Conservation (phyloP, 1,139 yeast genomes). For the Blastobotrys elegans region DNA sequence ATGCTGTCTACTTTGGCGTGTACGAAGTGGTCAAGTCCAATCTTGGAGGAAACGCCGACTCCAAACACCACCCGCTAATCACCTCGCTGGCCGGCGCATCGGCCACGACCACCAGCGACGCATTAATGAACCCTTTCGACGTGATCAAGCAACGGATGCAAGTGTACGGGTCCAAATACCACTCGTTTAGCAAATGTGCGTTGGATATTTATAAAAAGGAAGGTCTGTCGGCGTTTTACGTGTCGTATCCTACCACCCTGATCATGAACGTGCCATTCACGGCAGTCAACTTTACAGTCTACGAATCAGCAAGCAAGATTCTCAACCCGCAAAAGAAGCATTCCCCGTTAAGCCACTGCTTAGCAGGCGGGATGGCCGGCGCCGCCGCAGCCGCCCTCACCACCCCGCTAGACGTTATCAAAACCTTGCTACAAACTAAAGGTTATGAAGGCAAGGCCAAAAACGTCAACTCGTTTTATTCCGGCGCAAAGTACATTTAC, state of each 20-base stretch:
- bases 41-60: slow-evolving; percentile 38
- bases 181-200: slow-evolving; percentile 37
- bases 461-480: slow-evolving; percentile 56
- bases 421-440: slow-evolving; percentile 82
- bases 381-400: slow-evolving; percentile 96
- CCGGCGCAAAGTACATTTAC: slow-evolving; percentile 69
- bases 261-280: slow-evolving; percentile 94
- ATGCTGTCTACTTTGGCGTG: slow-evolving; percentile 95
- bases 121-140: slow-evolving; percentile 97
- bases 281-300: slow-evolving; percentile 88
- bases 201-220: slow-evolving; percentile 58
- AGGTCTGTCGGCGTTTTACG: slow-evolving; percentile 80
- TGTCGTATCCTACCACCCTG: slow-evolving; percentile 92
- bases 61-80: slow-evolving; percentile 67
- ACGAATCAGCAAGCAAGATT: slow-evolving; percentile 73
- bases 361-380: slow-evolving; percentile 93
- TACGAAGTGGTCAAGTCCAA: slow-evolving; percentile 78
- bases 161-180: slow-evolving; percentile 34
- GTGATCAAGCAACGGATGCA: slow-evolving; percentile 89
- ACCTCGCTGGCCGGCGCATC: slow-evolving; percentile 90
- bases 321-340: slow-evolving; percentile 75
- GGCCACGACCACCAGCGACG: slow-evolving; percentile 91
- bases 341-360: slow-evolving; percentile 88
- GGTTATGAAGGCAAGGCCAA: slow-evolving; percentile 40
- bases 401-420: slow-evolving; percentile 91